Conservation (phyloP, 495 filamentous ascomycete species). For the Baudoinia panamericana region DNA sequence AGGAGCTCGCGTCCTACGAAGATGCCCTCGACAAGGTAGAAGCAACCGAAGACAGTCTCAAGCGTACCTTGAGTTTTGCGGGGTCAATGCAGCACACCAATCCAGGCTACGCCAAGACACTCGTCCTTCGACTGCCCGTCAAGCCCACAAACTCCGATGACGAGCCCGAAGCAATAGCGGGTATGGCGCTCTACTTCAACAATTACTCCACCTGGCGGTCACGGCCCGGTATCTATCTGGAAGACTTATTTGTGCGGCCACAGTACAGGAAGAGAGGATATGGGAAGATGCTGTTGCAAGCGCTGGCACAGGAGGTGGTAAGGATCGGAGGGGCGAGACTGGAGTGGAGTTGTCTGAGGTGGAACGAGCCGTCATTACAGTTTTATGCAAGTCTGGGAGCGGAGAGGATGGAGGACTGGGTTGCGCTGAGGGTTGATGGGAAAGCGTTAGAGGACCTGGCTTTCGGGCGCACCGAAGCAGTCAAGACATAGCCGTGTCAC, state of each 20-base stretch:
- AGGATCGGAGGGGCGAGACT: conserved; percentile 59
- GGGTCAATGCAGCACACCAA: conserved; percentile 18
- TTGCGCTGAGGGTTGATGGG: conserved; percentile 77
- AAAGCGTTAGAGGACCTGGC: conserved; percentile 54
- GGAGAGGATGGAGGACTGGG: conserved; percentile 72
- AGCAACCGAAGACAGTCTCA: conserved; percentile 63
- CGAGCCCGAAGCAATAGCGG: conserved; percentile 29
- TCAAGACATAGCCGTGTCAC: too few species aligned
- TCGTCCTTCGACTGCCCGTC: conserved; percentile 32
- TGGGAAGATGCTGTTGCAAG: conserved; percentile 59
- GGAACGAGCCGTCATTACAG: conserved; percentile 78
- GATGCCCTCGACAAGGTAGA: conserved; percentile 58
- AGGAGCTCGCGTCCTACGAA: conserved; percentile 81
- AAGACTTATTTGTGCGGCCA: conserved; percentile 76
- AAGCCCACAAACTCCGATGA: conserved; percentile 25
- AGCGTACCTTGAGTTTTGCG: conserved; percentile 66
- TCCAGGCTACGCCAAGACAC: conserved; percentile 19
- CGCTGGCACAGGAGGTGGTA: conserved; percentile 63
- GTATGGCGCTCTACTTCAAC: conserved; percentile 56
- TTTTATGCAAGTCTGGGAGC: conserved; percentile 82
- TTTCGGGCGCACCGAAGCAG: background rate
- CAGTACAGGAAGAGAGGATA: conserved; percentile 61
- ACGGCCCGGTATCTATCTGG: conserved; percentile 79
- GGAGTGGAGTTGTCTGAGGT: conserved; percentile 87
- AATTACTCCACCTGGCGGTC: conserved; percentile 73